Evolutionary conservation across 768 basidiomycete genomes (phyloP).

Genomic region (Auriculariales sp.): DNA sequence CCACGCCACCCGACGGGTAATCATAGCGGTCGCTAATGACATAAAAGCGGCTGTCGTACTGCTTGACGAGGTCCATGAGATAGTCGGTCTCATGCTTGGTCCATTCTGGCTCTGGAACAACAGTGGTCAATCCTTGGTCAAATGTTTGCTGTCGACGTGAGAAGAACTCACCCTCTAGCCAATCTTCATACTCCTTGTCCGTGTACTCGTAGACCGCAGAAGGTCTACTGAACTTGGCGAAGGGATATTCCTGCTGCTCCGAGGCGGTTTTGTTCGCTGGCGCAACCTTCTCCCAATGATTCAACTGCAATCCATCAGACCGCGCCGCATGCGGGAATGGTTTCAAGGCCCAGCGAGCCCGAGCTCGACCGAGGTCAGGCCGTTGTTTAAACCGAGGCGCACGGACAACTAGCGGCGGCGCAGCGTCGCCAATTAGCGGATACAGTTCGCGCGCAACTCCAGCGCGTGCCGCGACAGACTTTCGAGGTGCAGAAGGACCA

Average conservation of each 20-base stretch:
- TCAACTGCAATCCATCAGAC: conserved; percentile 48
- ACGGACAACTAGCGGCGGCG: conserved; percentile 73
- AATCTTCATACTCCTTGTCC: conserved; percentile 74
- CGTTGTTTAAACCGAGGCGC: conserved; percentile 77
- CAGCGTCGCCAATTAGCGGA: conserved; percentile 87
- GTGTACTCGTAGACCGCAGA: conserved; percentile 56
- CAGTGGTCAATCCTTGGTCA: too few species aligned
- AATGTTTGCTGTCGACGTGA: too few species aligned
- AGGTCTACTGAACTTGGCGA: conserved; percentile 70
- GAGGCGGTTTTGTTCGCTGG: conserved; percentile 21
- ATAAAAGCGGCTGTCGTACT: conserved; percentile 83
- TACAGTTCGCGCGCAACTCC: conserved; percentile 90
- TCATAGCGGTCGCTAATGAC: conserved; percentile 85
- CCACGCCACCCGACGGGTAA: conserved; percentile 36
- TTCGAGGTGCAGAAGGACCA: conserved; percentile 34
- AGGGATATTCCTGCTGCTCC: conserved; percentile 47
- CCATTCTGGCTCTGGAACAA: conserved; percentile 51
- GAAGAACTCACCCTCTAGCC: conserved; percentile 46
- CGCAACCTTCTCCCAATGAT: conserved; percentile 70
- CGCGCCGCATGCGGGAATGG: conserved; percentile 62
- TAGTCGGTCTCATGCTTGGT: conserved; percentile 89
- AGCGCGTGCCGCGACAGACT: conserved; percentile 20
- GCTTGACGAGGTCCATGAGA: conserved; percentile 62
- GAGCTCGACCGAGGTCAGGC: conserved; percentile 41
- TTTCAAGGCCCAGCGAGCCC: conserved; percentile 51